Conservation (phyloP, 1,139 yeast species). For the Saccharomycopsis phalli region DNA sequence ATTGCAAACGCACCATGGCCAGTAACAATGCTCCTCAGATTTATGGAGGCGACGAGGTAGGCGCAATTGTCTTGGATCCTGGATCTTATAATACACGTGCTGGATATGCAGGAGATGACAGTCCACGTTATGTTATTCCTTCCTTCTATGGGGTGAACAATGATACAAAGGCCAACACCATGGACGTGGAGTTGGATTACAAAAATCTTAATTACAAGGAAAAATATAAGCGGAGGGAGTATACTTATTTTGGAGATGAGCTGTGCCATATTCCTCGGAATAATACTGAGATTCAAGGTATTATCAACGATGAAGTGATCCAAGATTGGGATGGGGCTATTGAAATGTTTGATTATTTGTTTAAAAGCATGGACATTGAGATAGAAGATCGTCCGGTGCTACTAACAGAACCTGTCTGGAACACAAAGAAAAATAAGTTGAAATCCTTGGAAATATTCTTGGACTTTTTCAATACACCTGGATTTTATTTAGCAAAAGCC, state of each 20-base stretch:
- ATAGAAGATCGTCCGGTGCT: slow-evolving; percentile 66
- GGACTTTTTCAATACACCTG: slow-evolving; percentile 72
- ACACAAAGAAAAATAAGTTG: slow-evolving; percentile 56
- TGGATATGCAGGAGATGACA: slow-evolving; percentile 93
- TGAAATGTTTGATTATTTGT: slow-evolving; percentile 54
- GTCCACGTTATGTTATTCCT: slow-evolving; percentile 70
- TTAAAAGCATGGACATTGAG: slow-evolving; percentile 29
- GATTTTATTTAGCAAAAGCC: slow-evolving; percentile 73
- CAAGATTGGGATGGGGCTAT: slow-evolving; percentile 70
- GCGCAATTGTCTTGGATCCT: slow-evolving; percentile 86
- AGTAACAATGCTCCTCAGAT: slow-evolving; percentile 31
- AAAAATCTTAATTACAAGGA: slow-evolving; percentile 19
- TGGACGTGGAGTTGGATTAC: not conserved
- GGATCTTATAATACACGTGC: slow-evolving; percentile 78
- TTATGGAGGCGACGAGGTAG: slow-evolving; percentile 72
- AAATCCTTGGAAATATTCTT: slow-evolving; percentile 68
- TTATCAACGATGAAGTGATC: slow-evolving; percentile 52
- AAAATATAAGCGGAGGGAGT: slow-evolving; percentile 21
- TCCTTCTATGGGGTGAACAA: slow-evolving; percentile 41
- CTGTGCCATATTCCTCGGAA: slow-evolving; percentile 46
- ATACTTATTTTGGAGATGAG: slow-evolving; percentile 41
- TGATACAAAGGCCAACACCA: slow-evolving; percentile 20
- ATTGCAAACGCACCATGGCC: not conserved
- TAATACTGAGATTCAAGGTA: slow-evolving; percentile 45
- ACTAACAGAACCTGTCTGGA: slow-evolving; percentile 84